These are phyloP conservation scores for Hylodesmum podocarpum DNA, from an alignment of 306 rosid species.

Conservation along the genomic window DNA sequence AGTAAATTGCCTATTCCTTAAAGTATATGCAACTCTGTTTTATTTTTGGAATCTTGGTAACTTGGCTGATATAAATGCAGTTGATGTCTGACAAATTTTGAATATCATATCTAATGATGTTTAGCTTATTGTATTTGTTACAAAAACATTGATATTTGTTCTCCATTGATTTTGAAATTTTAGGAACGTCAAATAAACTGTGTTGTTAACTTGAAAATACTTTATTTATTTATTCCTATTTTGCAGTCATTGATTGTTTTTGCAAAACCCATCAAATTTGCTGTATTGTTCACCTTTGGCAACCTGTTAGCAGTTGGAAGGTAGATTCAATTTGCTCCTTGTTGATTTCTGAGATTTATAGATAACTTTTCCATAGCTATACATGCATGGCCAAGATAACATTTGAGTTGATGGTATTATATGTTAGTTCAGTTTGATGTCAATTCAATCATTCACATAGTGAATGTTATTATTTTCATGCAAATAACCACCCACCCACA, in stretches of 20 bases:
- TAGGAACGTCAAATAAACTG: constrained; percentile 10
- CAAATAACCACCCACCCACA: neutral
- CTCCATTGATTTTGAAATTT: neutral
- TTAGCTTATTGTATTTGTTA: neutral
- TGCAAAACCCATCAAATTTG: constrained; percentile 82
- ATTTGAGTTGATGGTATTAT: neutral
- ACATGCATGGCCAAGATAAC: neutral
- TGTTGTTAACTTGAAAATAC: constrained; percentile 7
- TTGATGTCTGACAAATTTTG: neutral
- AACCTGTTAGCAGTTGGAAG: constrained; percentile 94
- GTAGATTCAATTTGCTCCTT: constrained; percentile 46
- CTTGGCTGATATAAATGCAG: neutral
- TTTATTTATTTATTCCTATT: constrained; percentile 33
- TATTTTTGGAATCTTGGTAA: neutral
- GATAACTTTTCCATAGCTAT: neutral
- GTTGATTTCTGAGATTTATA: constrained; percentile 11
- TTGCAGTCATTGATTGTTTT: constrained; percentile 88
- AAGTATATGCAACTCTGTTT: neutral
- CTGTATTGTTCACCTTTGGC: constrained; percentile 82
- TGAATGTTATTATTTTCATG: neutral
- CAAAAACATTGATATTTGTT: neutral
- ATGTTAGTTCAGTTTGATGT: neutral
- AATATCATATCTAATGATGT: neutral
- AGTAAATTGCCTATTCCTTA: neutral
- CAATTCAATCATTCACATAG: constrained; percentile 3